A percentile compares a stretch with the other conserved stretches of the same genome.
Evolutionary conservation across 768 basidiomycete genomes (phyloP).

Genomic region (Boletales sp.): DNA sequence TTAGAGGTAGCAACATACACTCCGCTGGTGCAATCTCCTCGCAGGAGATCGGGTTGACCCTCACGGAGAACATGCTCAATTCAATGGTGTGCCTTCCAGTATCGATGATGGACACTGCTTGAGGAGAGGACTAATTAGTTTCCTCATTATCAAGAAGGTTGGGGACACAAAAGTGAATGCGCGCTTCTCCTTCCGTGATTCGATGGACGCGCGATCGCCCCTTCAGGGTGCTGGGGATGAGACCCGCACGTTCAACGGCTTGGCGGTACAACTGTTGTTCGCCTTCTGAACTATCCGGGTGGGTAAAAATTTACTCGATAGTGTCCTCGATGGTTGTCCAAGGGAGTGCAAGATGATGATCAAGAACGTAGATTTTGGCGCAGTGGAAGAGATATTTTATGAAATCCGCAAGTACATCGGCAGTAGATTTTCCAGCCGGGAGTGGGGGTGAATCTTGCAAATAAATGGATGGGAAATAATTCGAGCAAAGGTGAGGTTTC

Average conservation of each 20-base stretch:
- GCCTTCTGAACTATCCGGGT: slow-evolving; percentile 28
- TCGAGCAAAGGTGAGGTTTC: slow-evolving; percentile 15
- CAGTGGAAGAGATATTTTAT: slow-evolving; percentile 15
- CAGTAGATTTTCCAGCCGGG: slow-evolving; percentile 11
- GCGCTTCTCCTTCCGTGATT: slow-evolving; percentile 19
- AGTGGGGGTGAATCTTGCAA: slow-evolving; percentile 27
- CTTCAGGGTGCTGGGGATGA: slow-evolving; percentile 10
- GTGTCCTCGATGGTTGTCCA: slow-evolving; percentile 14
- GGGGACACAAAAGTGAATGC: slow-evolving; percentile 32
- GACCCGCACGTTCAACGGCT: slow-evolving; percentile 16
- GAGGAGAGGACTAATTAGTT: slow-evolving; percentile 3
- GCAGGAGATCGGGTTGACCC: slow-evolving; percentile 17
- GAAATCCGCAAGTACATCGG: slow-evolving; percentile 20
- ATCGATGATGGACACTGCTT: slow-evolving; percentile 40
- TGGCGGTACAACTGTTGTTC: slow-evolving; percentile 15
- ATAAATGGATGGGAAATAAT: slow-evolving; percentile 11
- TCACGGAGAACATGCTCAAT: slow-evolving; percentile 34
- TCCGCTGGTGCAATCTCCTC: slow-evolving; percentile 32
- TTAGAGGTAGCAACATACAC: slow-evolving; percentile 14
- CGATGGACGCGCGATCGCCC: slow-evolving; percentile 15
- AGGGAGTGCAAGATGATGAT: slow-evolving; percentile 9
- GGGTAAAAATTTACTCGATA: slow-evolving; percentile 19
- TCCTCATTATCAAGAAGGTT: slow-evolving; percentile 22
- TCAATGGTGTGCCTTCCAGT: slow-evolving; percentile 37
- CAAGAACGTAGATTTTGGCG: slow-evolving; percentile 12